Percentiles rank a stretch among this genome's conserved stretches.
These are phyloP conservation scores for Cladosporium sp. DNA, from an alignment of 2,329 filamentous ascomycete genomes.

Conservation along the genomic window DNA sequence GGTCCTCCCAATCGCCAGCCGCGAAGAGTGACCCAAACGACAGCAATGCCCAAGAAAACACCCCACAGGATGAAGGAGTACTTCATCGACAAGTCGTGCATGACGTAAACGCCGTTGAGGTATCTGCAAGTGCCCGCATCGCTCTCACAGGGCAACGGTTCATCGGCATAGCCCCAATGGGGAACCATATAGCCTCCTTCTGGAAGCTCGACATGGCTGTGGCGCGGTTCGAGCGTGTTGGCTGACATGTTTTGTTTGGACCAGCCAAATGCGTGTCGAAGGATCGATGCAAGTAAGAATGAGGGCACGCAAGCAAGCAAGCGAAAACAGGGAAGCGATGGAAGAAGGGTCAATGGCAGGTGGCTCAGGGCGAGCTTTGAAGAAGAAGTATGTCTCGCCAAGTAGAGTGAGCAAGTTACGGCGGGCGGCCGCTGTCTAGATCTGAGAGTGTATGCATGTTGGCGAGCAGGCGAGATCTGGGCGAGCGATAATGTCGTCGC, in stretches of 20 bases:
- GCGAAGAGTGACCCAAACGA: slow-evolving; percentile 45
- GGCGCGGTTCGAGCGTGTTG: slow-evolving; percentile 8
- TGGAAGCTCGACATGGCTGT: slow-evolving; percentile 12
- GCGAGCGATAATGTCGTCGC: not conserved
- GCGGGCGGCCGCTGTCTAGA: slow-evolving; percentile 10
- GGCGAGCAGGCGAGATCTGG: not conserved
- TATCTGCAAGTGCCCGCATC: slow-evolving; percentile 61
- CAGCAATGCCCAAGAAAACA: slow-evolving; percentile 50
- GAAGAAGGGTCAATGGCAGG: not conserved
- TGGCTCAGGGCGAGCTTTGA: not conserved
- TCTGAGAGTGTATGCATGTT: not conserved
- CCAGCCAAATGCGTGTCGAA: slow-evolving; percentile 17
- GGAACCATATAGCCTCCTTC: slow-evolving; percentile 5
- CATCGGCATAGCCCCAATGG: slow-evolving; percentile 60
- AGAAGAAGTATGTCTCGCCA: slow-evolving; percentile 7
- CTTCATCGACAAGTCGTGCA: slow-evolving; percentile 56
- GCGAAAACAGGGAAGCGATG: not conserved
- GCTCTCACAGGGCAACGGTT: slow-evolving; percentile 58
- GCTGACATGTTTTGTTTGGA: slow-evolving; percentile 4
- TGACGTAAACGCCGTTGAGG: slow-evolving; percentile 56
- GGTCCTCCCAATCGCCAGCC: slow-evolving; percentile 26
- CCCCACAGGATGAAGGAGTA: slow-evolving; percentile 61
- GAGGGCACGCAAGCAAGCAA: not conserved
- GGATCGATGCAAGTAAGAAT: not conserved
- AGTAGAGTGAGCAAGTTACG: slow-evolving; percentile 17